Base-by-base conservation (phyloP, 352 stramenopile genomes). In the Phytophthora chlamydospora region DNA sequence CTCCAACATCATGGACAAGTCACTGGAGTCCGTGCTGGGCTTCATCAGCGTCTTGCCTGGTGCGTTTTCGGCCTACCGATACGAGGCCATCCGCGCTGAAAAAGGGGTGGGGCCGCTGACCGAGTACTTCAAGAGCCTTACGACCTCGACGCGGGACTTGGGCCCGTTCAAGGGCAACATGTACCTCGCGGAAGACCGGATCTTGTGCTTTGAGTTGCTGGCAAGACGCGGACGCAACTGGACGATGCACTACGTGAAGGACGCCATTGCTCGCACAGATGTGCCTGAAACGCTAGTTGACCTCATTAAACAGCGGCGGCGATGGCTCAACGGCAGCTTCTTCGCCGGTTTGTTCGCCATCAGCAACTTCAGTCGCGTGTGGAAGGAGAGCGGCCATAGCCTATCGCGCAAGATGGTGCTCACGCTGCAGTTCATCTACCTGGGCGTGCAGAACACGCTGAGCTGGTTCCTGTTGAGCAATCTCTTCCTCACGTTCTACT, bases 91-190 rank as follows among this genome's bases (percentile, higher is more conserved):
- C 27, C 68, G 77, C 0, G 74, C 69, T 10, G 75, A 79, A 43
- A 81, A 81, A 33, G 75, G 75, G 0, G 56, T 66, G 21, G 75
- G 75, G 16, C 75, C 75, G 32, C 49, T 85, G 36, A 60, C 63
- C 21, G 75, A 81, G 31, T 82, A 85, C 56, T 85, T 85, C 41
- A 64, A 69, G 34, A 78, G 62, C 16, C 46, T 85, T n/a, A 80
- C 75, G 31, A 78, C 69, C 2, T 80, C 69, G 46, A 80, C 63
- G 0, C 69, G 71, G 17, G 75, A 80, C 5, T 44, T 82, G 1
- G 75, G 75, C 4, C 78, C 81, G 11, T 88, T 89, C 51, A 80
- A 81, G 41, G 78, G 78, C 34, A 90, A 89, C 55, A 88, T 89
- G 81, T 89, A 87, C 55, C 66, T 90, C 0, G 78, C 76, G 7